A percentile compares a stretch with the other conserved stretches of the same genome.
Conservation (phyloP, 805 yeast species). For the Torulaspora microellipsoides region DNA sequence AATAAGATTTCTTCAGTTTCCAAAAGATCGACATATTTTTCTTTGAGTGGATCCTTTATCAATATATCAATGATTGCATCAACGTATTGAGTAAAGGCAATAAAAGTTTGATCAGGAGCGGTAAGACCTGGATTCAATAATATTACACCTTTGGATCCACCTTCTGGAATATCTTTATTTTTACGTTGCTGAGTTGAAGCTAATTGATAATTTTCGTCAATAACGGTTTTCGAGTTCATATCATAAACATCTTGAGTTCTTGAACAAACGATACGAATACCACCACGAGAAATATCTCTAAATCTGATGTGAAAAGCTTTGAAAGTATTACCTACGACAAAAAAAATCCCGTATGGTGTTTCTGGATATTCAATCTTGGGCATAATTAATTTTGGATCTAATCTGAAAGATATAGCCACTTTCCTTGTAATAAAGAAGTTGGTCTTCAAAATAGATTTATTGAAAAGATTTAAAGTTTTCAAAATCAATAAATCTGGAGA, state of each 20-base stretch:
- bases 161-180: conserved; percentile 98
- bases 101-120: conserved; percentile 73
- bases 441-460: conserved; percentile 83
- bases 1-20: conserved; percentile 84
- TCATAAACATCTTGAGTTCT: conserved; percentile 81
- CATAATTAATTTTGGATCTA: conserved; percentile 73
- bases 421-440: conserved; percentile 91
- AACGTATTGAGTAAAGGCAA: conserved; percentile 87
- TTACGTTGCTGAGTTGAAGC: conserved; percentile 95
- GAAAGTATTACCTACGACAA: conserved; percentile 93
- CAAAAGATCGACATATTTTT: conserved; percentile 77
- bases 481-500: conserved; percentile 75
- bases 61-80: conserved; percentile 86
- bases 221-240: conserved; percentile 78
- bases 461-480: conserved; percentile 77
- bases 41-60: conserved; percentile 76
- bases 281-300: conserved; percentile 97
- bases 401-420: conserved; percentile 90
- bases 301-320: conserved; percentile 97
- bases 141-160: conserved; percentile 97
- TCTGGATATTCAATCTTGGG: conserved; percentile 87
- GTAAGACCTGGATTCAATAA: conserved; percentile 66
- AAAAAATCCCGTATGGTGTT: conserved; percentile 90
- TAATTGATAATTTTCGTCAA: conserved; percentile 93
- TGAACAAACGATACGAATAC: conserved; percentile 90